Conservation (phyloP, 352 stramenopile genomes). For the Phytopythium mirpurense region DNA sequence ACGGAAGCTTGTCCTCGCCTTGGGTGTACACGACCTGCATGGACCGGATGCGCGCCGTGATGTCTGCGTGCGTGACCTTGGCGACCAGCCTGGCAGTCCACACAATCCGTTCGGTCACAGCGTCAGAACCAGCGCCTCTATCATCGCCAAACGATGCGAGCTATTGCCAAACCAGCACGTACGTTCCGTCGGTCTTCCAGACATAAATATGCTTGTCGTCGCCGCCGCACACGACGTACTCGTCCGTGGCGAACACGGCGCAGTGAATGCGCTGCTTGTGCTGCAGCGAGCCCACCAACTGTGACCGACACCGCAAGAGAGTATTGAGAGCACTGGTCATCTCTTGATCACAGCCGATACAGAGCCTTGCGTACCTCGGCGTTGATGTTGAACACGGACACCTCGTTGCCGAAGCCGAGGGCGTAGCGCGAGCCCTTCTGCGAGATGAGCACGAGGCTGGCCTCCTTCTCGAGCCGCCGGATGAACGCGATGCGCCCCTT, state of each 20-base stretch:
- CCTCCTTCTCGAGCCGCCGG: conserved; percentile 77
- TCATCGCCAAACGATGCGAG: too few relatives aligned
- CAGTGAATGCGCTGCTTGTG: conserved; percentile 76
- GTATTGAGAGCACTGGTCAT: too few relatives aligned
- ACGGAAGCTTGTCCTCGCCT: conserved; percentile 50
- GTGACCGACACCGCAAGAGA: background rate
- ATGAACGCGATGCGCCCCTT: conserved; percentile 88
- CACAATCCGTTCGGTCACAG: too few relatives aligned
- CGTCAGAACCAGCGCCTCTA: background rate
- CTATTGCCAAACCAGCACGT: conserved; percentile 16
- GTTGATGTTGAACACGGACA: conserved; percentile 82
- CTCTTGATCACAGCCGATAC: too few relatives aligned
- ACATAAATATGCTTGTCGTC: conserved; percentile 84
- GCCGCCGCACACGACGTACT: conserved; percentile 69
- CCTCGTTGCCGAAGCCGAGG: conserved; percentile 60
- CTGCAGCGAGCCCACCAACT: conserved; percentile 60
- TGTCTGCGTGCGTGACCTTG: conserved; percentile 57
- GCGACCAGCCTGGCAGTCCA: conserved; percentile 38
- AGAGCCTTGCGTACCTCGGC: conserved; percentile 67
- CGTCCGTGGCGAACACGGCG: conserved; percentile 64
- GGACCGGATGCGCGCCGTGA: conserved; percentile 67
- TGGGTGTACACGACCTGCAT: conserved; percentile 68
- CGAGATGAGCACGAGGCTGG: conserved; percentile 69
- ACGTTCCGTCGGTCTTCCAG: conserved; percentile 69
- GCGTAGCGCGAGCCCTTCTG: conserved; percentile 67